Conservation (phyloP, 441 rosid genomes). For the Flueggea neowawraea region DNA sequence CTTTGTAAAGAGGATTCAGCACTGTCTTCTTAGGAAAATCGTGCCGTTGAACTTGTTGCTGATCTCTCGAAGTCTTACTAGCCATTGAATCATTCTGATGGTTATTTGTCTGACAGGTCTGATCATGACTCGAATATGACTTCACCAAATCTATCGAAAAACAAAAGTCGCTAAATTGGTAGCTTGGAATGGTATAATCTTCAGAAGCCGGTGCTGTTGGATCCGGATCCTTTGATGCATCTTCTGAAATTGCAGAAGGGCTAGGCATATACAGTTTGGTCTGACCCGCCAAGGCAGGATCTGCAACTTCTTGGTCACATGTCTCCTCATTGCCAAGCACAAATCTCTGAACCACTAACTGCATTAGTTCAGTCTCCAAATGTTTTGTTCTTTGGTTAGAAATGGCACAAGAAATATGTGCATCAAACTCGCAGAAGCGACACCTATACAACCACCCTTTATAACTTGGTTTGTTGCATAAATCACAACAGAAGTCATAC, state of each 20-base stretch:
- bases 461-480: slow-evolving; percentile 32
- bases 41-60: slow-evolving; percentile 7
- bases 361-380: slow-evolving; percentile 29
- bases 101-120: neutral
- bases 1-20: neutral
- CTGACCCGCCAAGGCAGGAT: slow-evolving; percentile 16
- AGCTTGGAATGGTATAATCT: slow-evolving; percentile 35
- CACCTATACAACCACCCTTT: slow-evolving; percentile 56
- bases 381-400: slow-evolving; percentile 15
- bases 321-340: slow-evolving; percentile 1
- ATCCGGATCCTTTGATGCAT: slow-evolving; percentile 6
- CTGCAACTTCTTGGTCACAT: slow-evolving; percentile 6
- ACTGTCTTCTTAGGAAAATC: neutral
- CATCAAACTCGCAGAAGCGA: slow-evolving; percentile 44
- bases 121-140: slow-evolving; percentile 20
- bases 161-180: slow-evolving; percentile 43
- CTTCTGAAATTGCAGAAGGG: slow-evolving; percentile 1
- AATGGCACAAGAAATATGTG: slow-evolving; percentile 45
- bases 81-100: slow-evolving; percentile 11
- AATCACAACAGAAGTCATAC: slow-evolving; percentile 39
- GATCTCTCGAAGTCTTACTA: slow-evolving; percentile 12
- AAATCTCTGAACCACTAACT: slow-evolving; percentile 21
- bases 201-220: slow-evolving; percentile 19
- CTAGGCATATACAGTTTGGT: slow-evolving; percentile 5
- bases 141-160: slow-evolving; percentile 52